Evolutionary conservation across 306 rosid species (phyloP).

Genomic region (Vigna unguiculata): DNA sequence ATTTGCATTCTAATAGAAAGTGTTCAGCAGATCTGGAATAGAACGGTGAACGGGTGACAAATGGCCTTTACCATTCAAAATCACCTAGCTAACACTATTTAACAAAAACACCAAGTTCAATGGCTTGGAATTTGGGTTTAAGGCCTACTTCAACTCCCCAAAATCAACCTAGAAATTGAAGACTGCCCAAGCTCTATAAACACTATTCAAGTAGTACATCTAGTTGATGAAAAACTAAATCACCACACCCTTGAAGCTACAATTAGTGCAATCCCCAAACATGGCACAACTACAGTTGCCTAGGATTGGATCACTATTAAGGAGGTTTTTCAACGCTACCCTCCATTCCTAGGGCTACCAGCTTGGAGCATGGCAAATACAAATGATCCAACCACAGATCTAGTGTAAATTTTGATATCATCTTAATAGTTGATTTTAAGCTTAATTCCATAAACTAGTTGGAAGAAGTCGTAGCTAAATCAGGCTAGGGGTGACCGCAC

Average conservation of each 20-base stretch:
- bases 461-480: no score
- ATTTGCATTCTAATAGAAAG: background rate
- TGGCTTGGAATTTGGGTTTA: no score
- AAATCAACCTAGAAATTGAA: no score
- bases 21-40: background rate
- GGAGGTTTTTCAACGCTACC: no score
- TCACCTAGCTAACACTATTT: background rate
- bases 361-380: background rate
- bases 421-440: no score
- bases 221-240: no score
- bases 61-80: constrained; percentile 8
- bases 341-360: background rate
- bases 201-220: no score
- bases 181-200: no score
- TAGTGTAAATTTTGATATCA: no score
- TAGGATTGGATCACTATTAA: background rate
- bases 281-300: background rate
- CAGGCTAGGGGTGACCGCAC: background rate
- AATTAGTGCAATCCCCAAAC: background rate
- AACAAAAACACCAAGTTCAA: no score
- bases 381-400: background rate
- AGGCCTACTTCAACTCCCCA: no score
- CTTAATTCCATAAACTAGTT: no score
- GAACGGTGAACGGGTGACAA: constrained; percentile 3
- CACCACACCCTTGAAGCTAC: background rate